Evolutionary conservation across 1,284 basidiomycete species (phyloP).

Genomic region (Ustilago hordei): DNA sequence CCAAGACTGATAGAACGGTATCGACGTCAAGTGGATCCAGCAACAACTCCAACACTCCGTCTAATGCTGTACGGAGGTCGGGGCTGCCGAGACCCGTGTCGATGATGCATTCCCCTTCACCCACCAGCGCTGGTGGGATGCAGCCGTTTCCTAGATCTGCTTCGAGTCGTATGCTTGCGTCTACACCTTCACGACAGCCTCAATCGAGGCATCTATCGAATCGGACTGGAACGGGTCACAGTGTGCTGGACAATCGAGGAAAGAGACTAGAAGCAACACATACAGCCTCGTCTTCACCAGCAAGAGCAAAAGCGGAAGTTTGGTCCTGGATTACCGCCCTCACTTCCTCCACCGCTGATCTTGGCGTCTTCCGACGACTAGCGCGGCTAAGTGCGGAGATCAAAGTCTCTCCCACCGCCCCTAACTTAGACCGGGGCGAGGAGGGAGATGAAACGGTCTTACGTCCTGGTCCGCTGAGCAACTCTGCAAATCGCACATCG

Average conservation of each 20-base stretch:
- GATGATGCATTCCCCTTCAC: slow-evolving; percentile 39
- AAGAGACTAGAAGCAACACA: slow-evolving; percentile 24
- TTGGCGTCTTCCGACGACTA: slow-evolving; percentile 39
- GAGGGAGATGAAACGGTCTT: slow-evolving; percentile 36
- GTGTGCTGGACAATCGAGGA: slow-evolving; percentile 35
- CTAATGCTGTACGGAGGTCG: slow-evolving; percentile 21
- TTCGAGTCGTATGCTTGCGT: slow-evolving; percentile 20
- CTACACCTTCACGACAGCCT: slow-evolving; percentile 15
- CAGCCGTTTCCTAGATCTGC: slow-evolving; percentile 19
- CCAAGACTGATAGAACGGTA: slow-evolving; percentile 17
- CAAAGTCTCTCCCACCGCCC: slow-evolving; percentile 18
- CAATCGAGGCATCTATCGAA: background rate
- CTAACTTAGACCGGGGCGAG: slow-evolving; percentile 5
- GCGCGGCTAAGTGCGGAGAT: slow-evolving; percentile 49
- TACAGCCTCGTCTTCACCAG: slow-evolving; percentile 31
- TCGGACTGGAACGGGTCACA: background rate
- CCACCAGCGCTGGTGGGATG: slow-evolving; percentile 5
- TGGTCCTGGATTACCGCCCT: slow-evolving; percentile 48
- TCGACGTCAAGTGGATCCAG: slow-evolving; percentile 36
- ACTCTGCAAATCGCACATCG: slow-evolving; percentile 8
- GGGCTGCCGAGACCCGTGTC: slow-evolving; percentile 53
- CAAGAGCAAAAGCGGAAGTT: slow-evolving; percentile 51
- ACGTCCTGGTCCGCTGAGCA: slow-evolving; percentile 14
- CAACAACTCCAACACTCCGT: slow-evolving; percentile 5
- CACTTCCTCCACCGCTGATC: slow-evolving; percentile 27